Evolutionary conservation across 225 moss, liverwort and hornwort genomes (phyloP).

Genomic region (Rhytidiadelphus loreus): DNA sequence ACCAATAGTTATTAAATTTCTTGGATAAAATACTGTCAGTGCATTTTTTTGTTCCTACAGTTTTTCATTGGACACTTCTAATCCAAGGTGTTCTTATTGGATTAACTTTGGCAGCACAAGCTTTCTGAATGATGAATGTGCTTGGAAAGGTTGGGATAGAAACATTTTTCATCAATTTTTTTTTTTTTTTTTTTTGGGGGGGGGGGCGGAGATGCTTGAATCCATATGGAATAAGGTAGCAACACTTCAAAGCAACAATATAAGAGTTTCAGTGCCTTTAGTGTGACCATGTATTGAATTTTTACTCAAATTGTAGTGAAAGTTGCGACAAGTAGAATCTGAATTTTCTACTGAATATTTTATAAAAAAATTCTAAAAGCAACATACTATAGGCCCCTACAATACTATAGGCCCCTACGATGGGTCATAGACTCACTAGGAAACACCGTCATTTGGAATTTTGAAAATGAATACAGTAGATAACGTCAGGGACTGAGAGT

Average conservation of each 20-base stretch:
- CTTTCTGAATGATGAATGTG: too few species aligned
- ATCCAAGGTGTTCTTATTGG: background rate
- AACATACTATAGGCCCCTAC: too few species aligned
- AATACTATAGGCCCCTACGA: too few species aligned
- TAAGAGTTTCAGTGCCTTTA: background rate
- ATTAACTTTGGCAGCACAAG: too few species aligned
- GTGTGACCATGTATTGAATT: background rate
- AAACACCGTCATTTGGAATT: background rate
- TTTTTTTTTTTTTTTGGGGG: too few species aligned
- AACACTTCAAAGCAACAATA: fast-evolving
- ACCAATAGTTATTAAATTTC: background rate
- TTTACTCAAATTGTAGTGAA: background rate
- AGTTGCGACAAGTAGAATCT: background rate
- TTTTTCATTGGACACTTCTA: background rate
- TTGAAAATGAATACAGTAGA: too few species aligned
- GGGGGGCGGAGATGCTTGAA: too few species aligned
- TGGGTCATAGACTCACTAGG: background rate
- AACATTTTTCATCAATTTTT: background rate
- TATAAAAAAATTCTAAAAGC: background rate
- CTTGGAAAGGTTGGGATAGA: background rate
- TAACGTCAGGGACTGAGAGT: background rate
- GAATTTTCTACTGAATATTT: background rate
- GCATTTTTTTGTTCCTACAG: too few species aligned
- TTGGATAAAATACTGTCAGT: background rate
- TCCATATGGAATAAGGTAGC: fast-evolving